phyloP scores from a whole-genome alignment of 2,329 filamentous ascomycete genomes.

The Diaporthe capsici region DNA sequence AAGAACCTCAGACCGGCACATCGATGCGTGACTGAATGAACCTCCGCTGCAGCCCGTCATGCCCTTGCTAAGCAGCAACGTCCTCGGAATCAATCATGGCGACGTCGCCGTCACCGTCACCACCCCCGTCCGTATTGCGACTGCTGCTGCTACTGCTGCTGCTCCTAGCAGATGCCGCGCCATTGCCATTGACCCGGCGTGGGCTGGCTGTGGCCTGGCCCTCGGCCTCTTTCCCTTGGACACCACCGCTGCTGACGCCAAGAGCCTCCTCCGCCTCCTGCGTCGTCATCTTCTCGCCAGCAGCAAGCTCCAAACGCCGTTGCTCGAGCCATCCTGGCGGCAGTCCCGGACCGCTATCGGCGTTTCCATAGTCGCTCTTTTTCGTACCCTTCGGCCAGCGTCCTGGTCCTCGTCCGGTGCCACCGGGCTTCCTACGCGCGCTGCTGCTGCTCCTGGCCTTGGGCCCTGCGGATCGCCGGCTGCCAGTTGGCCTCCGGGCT shows the following conservation, averaged over 20 bases:
- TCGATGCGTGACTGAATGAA: constrained; percentile 5
- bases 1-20: constrained; percentile 13
- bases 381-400: constrained; percentile 78
- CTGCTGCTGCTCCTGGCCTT: constrained; percentile 59
- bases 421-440: constrained; percentile 69
- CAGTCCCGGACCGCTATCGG: constrained; percentile 74
- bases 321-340: constrained; percentile 68
- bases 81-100: constrained; percentile 45
- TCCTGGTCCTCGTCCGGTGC: constrained; percentile 75
- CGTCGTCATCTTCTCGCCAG: constrained; percentile 40
- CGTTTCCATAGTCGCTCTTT: constrained; percentile 77
- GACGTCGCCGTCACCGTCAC: constrained; percentile 44
- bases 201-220: constrained; percentile 42
- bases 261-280: constrained; percentile 48
- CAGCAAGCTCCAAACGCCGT: constrained; percentile 43
- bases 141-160: constrained; percentile 41
- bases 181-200: constrained; percentile 42
- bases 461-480: constrained; percentile 51
- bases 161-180: constrained; percentile 46
- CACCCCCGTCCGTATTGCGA: constrained; percentile 17
- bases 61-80: constrained; percentile 34
- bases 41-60: background rate
- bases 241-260: constrained; percentile 51
- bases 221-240: constrained; percentile 54
- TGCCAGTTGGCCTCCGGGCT: constrained; percentile 53